These are phyloP conservation scores for Secale cereale DNA, from an alignment of 176 grass and related monocot species.

Conservation along the genomic window DNA sequence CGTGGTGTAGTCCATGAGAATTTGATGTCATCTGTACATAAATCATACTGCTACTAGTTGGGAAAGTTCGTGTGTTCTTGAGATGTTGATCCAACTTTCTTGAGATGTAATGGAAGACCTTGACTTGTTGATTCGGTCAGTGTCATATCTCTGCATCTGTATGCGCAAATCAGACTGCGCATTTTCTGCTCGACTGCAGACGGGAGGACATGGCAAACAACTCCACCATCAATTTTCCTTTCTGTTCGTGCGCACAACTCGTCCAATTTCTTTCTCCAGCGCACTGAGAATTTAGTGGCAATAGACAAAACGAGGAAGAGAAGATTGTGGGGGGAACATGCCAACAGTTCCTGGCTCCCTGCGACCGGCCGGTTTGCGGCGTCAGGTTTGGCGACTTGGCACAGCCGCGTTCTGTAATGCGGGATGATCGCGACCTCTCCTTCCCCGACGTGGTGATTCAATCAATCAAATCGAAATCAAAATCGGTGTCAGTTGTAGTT, in stretches of 20 bases:
- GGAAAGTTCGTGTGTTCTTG: not conserved
- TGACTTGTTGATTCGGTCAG: not conserved
- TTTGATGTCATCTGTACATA: not conserved
- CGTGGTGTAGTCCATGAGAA: too few relatives aligned
- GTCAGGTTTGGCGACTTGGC: constrained; percentile 6
- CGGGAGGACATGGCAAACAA: not conserved
- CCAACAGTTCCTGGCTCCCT: not conserved
- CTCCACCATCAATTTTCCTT: too few relatives aligned
- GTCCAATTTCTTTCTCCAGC: not conserved
- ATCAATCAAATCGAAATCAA: not conserved
- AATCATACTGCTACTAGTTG: not conserved
- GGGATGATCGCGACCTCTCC: not conserved
- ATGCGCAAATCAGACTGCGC: not conserved
- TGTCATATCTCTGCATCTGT: not conserved
- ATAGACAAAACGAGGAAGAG: not conserved
- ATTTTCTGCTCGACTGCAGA: too few relatives aligned
- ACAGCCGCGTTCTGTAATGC: not conserved
- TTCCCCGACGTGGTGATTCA: constrained; percentile 7
- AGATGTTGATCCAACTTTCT: not conserved
- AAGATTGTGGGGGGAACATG: not conserved
- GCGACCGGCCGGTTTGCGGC: not conserved
- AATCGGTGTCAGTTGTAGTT: not conserved
- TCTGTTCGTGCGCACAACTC: too few relatives aligned
- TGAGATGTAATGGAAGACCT: not conserved
- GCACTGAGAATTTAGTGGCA: too few relatives aligned